Base-by-base conservation (phyloP, 2,329 filamentous ascomycete genomes). In the Clonostachys rosea region DNA sequence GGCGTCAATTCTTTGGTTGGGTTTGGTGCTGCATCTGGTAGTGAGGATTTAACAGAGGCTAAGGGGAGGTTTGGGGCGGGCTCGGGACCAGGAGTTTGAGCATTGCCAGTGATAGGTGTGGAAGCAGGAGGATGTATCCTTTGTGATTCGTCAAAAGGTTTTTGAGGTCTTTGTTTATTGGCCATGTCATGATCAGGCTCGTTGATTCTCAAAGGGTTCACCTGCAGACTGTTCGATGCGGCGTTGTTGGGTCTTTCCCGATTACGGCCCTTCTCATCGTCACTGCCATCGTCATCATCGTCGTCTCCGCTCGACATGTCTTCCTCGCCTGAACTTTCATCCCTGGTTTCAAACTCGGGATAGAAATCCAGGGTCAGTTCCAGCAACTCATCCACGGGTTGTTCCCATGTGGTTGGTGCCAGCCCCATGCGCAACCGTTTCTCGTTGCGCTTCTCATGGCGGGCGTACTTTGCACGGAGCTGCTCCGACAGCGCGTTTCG, bases 381-480 rank as follows among this genome's bases (percentile, higher is more conserved):
- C 34, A 52, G 35, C 11, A 48, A 18, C 52, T 69, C 51, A 47
- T 57, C 34, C 17, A 60, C 41, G 3, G 52, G 48, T 11, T 44
- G 24, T 5, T 48, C 42, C 44, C 54, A 61, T 4, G 41, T 42
- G 11, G 59, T 63, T 42, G 52, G 42, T 6, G 56, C 50, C 6
- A 70, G 44, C 10, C 72, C 72, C 5, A 66, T 59, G 41, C 57
- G 60, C 36, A 54, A 55, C n/a, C 75, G 68, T 55, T 67, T 72
- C 18, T 52, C 57, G 46, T 79, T 78, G 17, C 75, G 68, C 44
- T 59, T 60, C n/a, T 56, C 51, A 49, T 75, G 73, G 7, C 71
- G 69, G 6, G 56, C 53, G 5, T 58, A 55, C 47, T 68, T 68
- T 20, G 50, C 56, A 10, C 54, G 47, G 6, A 58, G 48, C 4